Evolutionary conservation across 495 filamentous ascomycete species (phyloP), one percentile per base, ranked within the genome.

Genomic region (Daldinia grandis): DNA sequence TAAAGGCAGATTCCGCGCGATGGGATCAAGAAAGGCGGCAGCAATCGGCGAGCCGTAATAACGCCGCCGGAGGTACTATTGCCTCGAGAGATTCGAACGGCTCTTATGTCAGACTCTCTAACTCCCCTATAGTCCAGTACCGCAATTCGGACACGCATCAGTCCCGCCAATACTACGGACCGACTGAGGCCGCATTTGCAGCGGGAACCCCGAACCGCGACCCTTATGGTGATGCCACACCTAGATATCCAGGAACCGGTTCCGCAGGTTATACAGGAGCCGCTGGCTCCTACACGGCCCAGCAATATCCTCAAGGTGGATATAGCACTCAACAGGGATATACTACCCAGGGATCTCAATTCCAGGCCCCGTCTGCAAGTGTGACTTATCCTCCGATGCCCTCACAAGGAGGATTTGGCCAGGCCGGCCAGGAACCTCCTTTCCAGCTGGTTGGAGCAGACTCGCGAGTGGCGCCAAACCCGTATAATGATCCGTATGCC

Each of bases 1-100:
- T 97, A 65, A 93, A 93, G 77, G 84, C 86, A 76, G 93, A 95
- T 80, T 94, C 93, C 25, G 84, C 84, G 74, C 87, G 91, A 76
- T 97, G 92, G 92, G 88, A 91, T 78, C 85, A 87, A 75, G 91
- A 93, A 84, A 87, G 79, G 76, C 84, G 81, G 80, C 85, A 84
- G 40, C 78, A 79, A 61, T 78, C 82, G 66, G 81, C 75, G 68
- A 77, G 71, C 63, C 75, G 80, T 68, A 79, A 78, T 71, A 82
- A 80, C 66, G 77, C 81, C 72, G 74, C 79, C 76, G 82, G 86
- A 87, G 87, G 86, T 88, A 88, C 76, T 80, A 79, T 80, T 74
- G 80, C 84, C 79, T 82, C 81, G 76, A 82, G 82, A 79, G 80
- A 86, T 73, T 75, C 77, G 79, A 85, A 82, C 75, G 74, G 78